Base-by-base conservation (phyloP, 73 alveolate genomes). In the Stentor coeruleus region DNA sequence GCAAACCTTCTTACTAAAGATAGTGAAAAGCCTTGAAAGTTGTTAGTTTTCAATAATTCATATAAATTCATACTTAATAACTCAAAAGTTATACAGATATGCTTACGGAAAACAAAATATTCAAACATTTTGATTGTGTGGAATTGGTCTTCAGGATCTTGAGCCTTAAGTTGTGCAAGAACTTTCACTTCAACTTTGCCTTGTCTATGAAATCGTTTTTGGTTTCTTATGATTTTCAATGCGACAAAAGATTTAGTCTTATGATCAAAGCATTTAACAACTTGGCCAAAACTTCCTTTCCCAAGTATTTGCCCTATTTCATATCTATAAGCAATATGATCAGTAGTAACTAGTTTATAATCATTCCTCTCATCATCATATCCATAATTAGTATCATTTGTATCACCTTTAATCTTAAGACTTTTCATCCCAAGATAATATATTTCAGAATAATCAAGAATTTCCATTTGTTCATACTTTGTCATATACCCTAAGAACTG, bases 241-340 rank as follows among this genome's bases (percentile, higher is more conserved):
- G 98, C 98, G 4, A 91, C 95, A 81, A 72, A 86, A 76, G 88
- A 95, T 35, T 90, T 87, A 14, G 80, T 73, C 76, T 91, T 86
- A 66, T 96, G 95, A 86, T 96, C 99, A 84, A 76, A 84, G 36
- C 96, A 95, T 86, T 93, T 96, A 57, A 85, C 58, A 4, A 95
- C 98, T 37, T 77, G 85, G 26, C 99, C 99, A 86, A 93, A 96
- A 0, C 98, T 85, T 0, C 99, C 99, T 76, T 94, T 91, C 57
- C 99, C 99, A 55, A 95, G 75, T 40, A 80, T 83, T 58, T 95
- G 90, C 3, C 93, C 58, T 35, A 96, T 82, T 82, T 96, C 98
- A 91, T 82, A 95, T 81, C 98, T 81, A 77, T 96, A 94, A 81
- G 91, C 76, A 57, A 96, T 85, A 74, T 91, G 93, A 76, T 96